A percentile compares a stretch with the other conserved stretches of the same genome.
Conservation (phyloP, 208 protist genomes). For the Crithidia expoeki region DNA sequence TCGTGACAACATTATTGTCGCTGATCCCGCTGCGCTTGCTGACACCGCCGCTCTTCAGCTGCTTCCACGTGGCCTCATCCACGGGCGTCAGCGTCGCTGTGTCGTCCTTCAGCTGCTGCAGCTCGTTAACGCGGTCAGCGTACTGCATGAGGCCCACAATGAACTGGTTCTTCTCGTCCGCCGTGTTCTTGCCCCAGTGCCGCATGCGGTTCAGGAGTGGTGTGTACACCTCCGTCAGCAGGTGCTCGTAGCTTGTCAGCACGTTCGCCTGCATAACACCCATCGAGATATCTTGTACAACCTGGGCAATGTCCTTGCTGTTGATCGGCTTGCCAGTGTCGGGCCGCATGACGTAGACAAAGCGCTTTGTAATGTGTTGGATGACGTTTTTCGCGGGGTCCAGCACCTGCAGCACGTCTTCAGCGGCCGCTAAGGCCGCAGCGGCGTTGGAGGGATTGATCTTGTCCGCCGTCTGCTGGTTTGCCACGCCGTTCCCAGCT, state of each 20-base stretch:
- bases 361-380: slow-evolving; percentile 72
- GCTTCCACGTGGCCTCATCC: slow-evolving; percentile 72
- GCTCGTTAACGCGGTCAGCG: slow-evolving; percentile 88
- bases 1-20: slow-evolving; percentile 75
- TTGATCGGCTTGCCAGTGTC: slow-evolving; percentile 66
- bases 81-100: slow-evolving; percentile 60
- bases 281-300: slow-evolving; percentile 88
- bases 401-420: slow-evolving; percentile 76
- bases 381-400: slow-evolving; percentile 67
- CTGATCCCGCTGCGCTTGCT: slow-evolving; percentile 80
- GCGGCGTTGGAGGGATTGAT: slow-evolving; percentile 17
- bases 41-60: slow-evolving; percentile 75
- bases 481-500: neutral
- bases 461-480: neutral
- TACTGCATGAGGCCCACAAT: slow-evolving; percentile 86
- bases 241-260: slow-evolving; percentile 85
- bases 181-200: slow-evolving; percentile 91
- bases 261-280: slow-evolving; percentile 85
- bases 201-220: slow-evolving; percentile 83
- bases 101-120: slow-evolving; percentile 88
- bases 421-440: slow-evolving; percentile 13
- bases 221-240: slow-evolving; percentile 92
- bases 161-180: slow-evolving; percentile 84
- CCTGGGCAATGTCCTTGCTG: slow-evolving; percentile 73
- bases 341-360: slow-evolving; percentile 80